Evolutionary conservation across 2,329 filamentous ascomycete genomes (phyloP), one percentile per base, ranked within the genome.

Genomic region (Alternaria sp.): DNA sequence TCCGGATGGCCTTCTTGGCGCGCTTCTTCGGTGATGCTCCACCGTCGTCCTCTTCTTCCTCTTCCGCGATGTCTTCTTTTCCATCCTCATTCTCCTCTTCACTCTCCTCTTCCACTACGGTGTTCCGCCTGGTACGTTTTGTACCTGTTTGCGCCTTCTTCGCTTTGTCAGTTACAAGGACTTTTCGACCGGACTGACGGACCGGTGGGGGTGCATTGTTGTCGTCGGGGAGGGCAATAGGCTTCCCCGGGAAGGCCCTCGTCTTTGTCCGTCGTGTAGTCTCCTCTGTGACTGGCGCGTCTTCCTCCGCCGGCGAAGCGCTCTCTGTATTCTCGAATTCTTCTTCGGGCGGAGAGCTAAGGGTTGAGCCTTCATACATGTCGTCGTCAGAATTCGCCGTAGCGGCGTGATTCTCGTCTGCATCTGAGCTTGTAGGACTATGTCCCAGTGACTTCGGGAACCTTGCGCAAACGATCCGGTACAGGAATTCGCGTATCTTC

Each of bases 31-130:
- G 45, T 12, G 45, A 23, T 2, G 36, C 36, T 40, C n/a, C n/a
- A 1, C 15, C n/a, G 4, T 40, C 9, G 0, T 17, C 36, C 3
- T 40, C 36, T 26, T 26, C 45, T 6, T 17, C 23, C 1, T 12
- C 23, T 6, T 12, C 15, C 8, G 5, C 45, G 8, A 17, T 17
- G 13, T 49, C 8, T 15, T 49, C 45, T 12, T 49, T 21, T 46
- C 5, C 44, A 23, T 46, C 8, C 8, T 46, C 44, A 9, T 15
- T 2, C 5, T 49, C 9, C 0, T 28, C 45, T 12, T 49, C 44
- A 1, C 8, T 15, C 21, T 46, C 44, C 0, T 25, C 1, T 0
- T 5, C 21, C 13, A 10, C 8, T 2, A 0, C 13, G 3, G 21
- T 23, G 19, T 5, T 23, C 2, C 3, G 11, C 7, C 19, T 46